phyloP scores from a whole-genome alignment of 371 early-diverging fungal species.

The Mycotypha africana region DNA sequence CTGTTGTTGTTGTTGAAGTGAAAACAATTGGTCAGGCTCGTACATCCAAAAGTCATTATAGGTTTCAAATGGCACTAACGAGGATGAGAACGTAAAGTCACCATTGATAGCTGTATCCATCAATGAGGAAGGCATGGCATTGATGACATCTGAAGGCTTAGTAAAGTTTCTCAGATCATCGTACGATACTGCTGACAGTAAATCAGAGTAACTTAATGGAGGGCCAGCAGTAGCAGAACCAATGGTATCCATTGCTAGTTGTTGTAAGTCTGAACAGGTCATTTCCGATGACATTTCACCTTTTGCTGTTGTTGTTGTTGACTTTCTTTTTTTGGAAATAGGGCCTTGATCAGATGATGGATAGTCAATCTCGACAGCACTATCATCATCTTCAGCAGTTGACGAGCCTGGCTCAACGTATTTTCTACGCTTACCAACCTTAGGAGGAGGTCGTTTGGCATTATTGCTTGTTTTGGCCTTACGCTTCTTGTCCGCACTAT shows the following conservation, averaged over 20 bases:
- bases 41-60: slow-evolving; percentile 15
- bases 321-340: slow-evolving; percentile 21
- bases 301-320: slow-evolving; percentile 9
- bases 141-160: slow-evolving; percentile 12
- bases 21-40: slow-evolving; percentile 4
- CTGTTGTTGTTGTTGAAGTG: neutral
- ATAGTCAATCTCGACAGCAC: slow-evolving; percentile 3
- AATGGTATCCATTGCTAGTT: slow-evolving; percentile 10
- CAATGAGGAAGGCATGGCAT: neutral
- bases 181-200: too few relatives aligned
- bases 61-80: too few relatives aligned
- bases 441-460: slow-evolving; percentile 1
- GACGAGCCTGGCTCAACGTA: slow-evolving; percentile 13
- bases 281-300: too few relatives aligned
- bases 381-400: slow-evolving; percentile 2
- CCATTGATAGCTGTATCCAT: neutral
- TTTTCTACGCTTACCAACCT: slow-evolving; percentile 5
- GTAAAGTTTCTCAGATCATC: too few relatives aligned
- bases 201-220: neutral
- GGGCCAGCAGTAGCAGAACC: slow-evolving; percentile 3
- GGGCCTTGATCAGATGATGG: slow-evolving; percentile 2
- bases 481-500: neutral
- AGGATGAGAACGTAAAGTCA: too few relatives aligned
- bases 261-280: too few relatives aligned
- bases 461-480: neutral